Evolutionary conservation across 108 stramenopile genomes (phyloP).

Genomic region (Fragilaria crotonensis): DNA sequence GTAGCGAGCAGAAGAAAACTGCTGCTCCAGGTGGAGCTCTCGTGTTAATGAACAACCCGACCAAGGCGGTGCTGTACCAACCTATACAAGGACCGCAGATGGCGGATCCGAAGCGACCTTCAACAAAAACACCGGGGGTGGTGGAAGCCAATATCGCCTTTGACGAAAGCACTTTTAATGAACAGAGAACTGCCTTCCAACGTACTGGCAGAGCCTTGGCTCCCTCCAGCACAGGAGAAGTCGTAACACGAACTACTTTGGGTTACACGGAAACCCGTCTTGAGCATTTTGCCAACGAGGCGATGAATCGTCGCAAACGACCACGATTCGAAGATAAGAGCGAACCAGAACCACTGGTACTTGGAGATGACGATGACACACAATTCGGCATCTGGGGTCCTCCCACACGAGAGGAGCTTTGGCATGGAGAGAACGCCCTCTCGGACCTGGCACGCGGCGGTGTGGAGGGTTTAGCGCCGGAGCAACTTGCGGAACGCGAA

Average conservation of each 20-base stretch:
- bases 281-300: conserved; percentile 34
- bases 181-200: conserved; percentile 63
- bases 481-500: conserved; percentile 64
- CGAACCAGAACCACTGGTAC: conserved; percentile 54
- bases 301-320: conserved; percentile 21
- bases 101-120: conserved; percentile 17
- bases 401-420: conserved; percentile 55
- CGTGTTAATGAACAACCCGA: conserved; percentile 24
- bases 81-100: conserved; percentile 46
- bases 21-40: neutral
- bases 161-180: conserved; percentile 47
- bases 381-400: conserved; percentile 80
- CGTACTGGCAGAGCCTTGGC: conserved; percentile 38
- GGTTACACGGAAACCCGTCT: conserved; percentile 36
- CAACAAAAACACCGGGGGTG: conserved; percentile 10
- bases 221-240: conserved; percentile 11
- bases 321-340: conserved; percentile 15
- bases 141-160: conserved; percentile 40
- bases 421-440: conserved; percentile 38
- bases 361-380: conserved; percentile 66
- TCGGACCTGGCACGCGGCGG: conserved; percentile 50
- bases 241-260: conserved; percentile 29
- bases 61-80: conserved; percentile 20
- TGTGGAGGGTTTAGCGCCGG: conserved; percentile 41
- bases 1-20: conserved; percentile 6